These are phyloP conservation scores for Solanum boliviense DNA, from an alignment of 257 asterid genomes.

Conservation along the genomic window DNA sequence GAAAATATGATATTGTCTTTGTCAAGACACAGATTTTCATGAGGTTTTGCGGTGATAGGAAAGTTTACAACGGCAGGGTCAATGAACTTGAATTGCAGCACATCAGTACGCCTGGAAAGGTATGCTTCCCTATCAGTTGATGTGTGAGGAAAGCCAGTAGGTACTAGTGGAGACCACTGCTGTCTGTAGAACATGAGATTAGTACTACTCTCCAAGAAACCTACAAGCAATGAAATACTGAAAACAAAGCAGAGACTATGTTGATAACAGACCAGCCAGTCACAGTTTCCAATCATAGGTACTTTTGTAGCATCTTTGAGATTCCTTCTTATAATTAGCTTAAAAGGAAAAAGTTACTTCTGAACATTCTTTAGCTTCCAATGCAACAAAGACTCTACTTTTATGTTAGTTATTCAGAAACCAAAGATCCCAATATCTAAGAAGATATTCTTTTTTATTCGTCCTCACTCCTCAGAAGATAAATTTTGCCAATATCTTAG, in stretches of 20 bases:
- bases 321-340: neutral
- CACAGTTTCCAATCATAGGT: neutral
- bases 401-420: neutral
- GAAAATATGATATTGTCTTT: constrained; percentile 33
- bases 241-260: neutral
- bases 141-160: constrained; percentile 4
- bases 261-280: neutral
- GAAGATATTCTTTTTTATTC: neutral
- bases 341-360: neutral
- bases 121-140: constrained; percentile 51
- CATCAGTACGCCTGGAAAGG: constrained; percentile 35
- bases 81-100: constrained; percentile 41
- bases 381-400: neutral
- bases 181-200: constrained; percentile 21
- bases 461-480: neutral
- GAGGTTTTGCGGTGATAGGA: constrained; percentile 18
- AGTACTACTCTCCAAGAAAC: neutral
- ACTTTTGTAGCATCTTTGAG: neutral
- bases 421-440: neutral
- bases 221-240: neutral
- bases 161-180: constrained; percentile 45
- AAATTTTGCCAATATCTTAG: neutral
- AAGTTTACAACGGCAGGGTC: constrained; percentile 33
- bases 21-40: constrained; percentile 31
- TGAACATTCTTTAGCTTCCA: neutral